phyloP scores from a whole-genome alignment of 139 green algal genomes.

The Chlorella ohadii region DNA sequence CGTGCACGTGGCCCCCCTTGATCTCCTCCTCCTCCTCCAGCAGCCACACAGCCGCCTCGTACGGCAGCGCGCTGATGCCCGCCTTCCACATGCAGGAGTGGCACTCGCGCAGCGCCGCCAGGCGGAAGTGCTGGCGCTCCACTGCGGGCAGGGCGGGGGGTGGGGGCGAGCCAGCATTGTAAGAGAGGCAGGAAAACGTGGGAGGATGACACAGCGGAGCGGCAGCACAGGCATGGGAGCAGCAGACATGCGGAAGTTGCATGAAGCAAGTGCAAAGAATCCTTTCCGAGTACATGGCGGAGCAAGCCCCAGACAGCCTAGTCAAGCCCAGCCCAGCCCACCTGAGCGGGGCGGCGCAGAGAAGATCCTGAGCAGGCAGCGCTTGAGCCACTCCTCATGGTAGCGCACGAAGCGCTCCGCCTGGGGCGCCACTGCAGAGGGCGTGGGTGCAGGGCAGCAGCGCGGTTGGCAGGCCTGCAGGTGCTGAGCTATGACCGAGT shows the following conservation, averaged over 20 bases:
- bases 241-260: too few species aligned
- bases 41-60: slow-evolving; percentile 80
- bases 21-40: slow-evolving; percentile 77
- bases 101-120: slow-evolving; percentile 61
- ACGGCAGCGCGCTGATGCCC: slow-evolving; percentile 71
- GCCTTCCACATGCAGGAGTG: slow-evolving; percentile 47
- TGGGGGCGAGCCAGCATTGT: too few species aligned
- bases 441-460: not conserved
- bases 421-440: not conserved
- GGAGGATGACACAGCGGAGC: too few species aligned
- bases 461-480: not conserved
- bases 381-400: slow-evolving; percentile 71
- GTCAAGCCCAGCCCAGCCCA: not conserved
- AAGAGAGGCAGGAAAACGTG: too few species aligned
- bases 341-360: slow-evolving; percentile 36
- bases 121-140: slow-evolving; percentile 55
- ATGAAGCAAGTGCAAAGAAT: too few species aligned
- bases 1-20: slow-evolving; percentile 46
- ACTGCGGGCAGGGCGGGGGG: slow-evolving; percentile 9
- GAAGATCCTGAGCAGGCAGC: slow-evolving; percentile 58
- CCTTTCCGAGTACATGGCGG: too few species aligned
- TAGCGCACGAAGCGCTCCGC: slow-evolving; percentile 54
- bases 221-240: too few species aligned
- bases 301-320: too few species aligned
- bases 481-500: too few species aligned